phyloP scores from a whole-genome alignment of 345 rosid genomes.

The Gossypium raimondii region DNA sequence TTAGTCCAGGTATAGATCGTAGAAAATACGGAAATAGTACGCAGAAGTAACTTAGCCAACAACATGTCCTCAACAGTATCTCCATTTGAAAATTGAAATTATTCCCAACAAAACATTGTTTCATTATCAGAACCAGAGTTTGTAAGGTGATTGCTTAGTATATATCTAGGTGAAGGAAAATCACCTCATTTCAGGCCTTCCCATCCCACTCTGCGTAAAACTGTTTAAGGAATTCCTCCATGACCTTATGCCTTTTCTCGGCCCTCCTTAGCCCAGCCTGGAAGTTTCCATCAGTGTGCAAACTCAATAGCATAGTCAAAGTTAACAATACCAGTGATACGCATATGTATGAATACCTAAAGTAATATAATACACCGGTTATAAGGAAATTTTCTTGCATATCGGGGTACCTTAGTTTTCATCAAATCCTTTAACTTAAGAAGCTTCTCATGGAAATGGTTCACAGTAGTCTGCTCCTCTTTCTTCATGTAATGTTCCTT shows the following conservation, averaged over 20 bases:
- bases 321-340: background rate
- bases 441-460: slow-evolving; percentile 54
- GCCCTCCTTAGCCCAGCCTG: slow-evolving; percentile 79
- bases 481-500: slow-evolving; percentile 70
- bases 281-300: slow-evolving; percentile 12
- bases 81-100: background rate
- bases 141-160: background rate
- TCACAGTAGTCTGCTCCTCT: slow-evolving; percentile 72
- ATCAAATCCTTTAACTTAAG: slow-evolving; percentile 71
- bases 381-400: background rate
- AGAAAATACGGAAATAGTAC: background rate
- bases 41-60: background rate
- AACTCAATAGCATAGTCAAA: background rate
- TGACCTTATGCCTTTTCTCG: slow-evolving; percentile 70
- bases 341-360: slow-evolving; percentile 44
- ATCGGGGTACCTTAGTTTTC: slow-evolving; percentile 62
- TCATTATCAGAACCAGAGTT: background rate
- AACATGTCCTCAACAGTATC: background rate
- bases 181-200: slow-evolving; percentile 34
- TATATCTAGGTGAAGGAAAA: background rate
- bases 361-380: background rate
- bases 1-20: background rate
- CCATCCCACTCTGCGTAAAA: slow-evolving; percentile 82
- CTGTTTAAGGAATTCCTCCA: slow-evolving; percentile 61
- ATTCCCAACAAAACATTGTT: background rate